phyloP scores from a whole-genome alignment of 805 yeast species.

The Suhomyces kilbournensis region DNA sequence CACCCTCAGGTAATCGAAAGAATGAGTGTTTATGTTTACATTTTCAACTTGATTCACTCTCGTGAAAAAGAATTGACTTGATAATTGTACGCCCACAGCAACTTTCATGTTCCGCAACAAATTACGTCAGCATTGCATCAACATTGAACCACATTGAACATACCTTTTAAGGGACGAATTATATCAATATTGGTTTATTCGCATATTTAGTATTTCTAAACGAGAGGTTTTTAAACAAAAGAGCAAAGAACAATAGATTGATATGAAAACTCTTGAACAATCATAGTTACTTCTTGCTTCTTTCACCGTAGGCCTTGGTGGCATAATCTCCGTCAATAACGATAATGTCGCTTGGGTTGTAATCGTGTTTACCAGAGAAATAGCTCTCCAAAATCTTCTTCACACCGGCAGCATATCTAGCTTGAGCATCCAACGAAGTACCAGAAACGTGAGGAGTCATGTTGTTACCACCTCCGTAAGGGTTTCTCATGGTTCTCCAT shows the following conservation, averaged over 20 bases:
- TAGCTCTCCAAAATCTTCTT: constrained; percentile 61
- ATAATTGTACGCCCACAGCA: not conserved
- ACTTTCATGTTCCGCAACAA: not conserved
- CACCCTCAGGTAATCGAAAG: not conserved
- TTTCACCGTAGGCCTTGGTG: constrained; percentile 67
- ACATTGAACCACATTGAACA: not conserved
- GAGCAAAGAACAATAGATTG: not conserved
- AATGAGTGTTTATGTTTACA: not conserved
- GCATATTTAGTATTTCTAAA: not conserved
- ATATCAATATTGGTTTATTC: not conserved
- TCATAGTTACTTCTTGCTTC: constrained; percentile 15
- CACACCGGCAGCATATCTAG: constrained; percentile 68
- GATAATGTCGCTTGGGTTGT: constrained; percentile 74
- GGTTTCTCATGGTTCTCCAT: constrained; percentile 68
- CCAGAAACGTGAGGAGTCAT: constrained; percentile 85
- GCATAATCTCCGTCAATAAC: constrained; percentile 70
- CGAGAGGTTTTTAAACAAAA: not conserved
- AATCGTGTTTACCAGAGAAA: constrained; percentile 60
- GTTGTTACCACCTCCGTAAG: constrained; percentile 73
- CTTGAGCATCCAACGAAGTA: constrained; percentile 77
- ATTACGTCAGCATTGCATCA: not conserved
- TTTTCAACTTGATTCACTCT: not conserved
- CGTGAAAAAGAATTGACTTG: not conserved
- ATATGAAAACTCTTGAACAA: not conserved
- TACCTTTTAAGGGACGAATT: not conserved